A percentile compares a stretch with the other conserved stretches of the same genome.
These are phyloP conservation scores for Diutina rugosa DNA, from an alignment of 1,139 yeast species.

Conservation along the genomic window DNA sequence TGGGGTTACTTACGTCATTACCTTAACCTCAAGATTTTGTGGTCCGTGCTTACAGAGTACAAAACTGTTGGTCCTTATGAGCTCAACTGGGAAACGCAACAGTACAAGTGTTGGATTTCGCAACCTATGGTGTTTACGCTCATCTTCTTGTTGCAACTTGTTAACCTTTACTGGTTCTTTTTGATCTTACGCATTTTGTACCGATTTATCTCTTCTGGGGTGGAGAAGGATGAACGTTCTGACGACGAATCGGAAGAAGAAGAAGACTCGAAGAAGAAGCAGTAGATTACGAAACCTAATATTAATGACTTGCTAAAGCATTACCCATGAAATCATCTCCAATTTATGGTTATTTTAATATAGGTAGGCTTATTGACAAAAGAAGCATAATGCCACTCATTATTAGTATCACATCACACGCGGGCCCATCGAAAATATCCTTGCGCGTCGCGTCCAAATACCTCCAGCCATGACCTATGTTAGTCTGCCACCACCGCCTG, in stretches of 20 bases:
- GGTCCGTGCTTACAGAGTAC: slow-evolving; percentile 84
- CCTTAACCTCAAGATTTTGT: slow-evolving; percentile 64
- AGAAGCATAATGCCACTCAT: too few species aligned
- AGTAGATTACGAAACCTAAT: neutral
- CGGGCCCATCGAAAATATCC: neutral
- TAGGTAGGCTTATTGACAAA: neutral
- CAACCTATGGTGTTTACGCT: slow-evolving; percentile 77
- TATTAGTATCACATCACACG: too few species aligned
- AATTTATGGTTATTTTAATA: neutral
- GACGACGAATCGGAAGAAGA: slow-evolving; percentile 56
- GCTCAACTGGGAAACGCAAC: slow-evolving; percentile 83
- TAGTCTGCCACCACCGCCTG: slow-evolving; percentile 1
- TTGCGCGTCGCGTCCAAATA: neutral
- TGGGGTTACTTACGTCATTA: slow-evolving; percentile 92
- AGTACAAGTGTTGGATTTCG: slow-evolving; percentile 92
- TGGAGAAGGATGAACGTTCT: slow-evolving; percentile 73
- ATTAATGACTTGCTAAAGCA: neutral
- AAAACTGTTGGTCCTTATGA: slow-evolving; percentile 70
- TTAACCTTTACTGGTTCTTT: slow-evolving; percentile 79
- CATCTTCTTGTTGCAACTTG: slow-evolving; percentile 69
- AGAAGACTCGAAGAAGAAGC: neutral
- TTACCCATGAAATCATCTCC: neutral
- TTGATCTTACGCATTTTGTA: slow-evolving; percentile 67
- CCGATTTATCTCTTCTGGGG: slow-evolving; percentile 48
- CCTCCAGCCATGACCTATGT: neutral